Evolutionary conservation across 73 alveolate species (phyloP), one percentile per base, ranked within the genome.

Genomic region (Symbiodinium natans): DNA sequence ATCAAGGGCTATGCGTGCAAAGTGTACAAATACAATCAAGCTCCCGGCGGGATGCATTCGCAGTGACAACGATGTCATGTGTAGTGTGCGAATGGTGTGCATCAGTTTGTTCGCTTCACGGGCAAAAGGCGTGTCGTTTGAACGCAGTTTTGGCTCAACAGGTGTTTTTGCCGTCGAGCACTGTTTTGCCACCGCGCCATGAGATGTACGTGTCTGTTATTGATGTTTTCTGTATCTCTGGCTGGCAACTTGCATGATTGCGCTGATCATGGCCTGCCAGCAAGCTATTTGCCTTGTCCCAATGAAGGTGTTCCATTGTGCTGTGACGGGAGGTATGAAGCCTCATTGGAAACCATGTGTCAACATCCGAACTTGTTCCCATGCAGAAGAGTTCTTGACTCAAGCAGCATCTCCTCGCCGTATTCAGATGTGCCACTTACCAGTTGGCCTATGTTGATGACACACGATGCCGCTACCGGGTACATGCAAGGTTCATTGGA

Each of bases 371-470:
- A 10, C 31, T 25, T 59, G 77, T 59, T 59, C 77, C 77, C 36
- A 4, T 59, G 77, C 77, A 6, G 15, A 25, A 25, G 15, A 6
- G 33, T 59, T 25, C 4, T n/a, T 8, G 77, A 13, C 77, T 13
- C 77, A 6, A 13, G 6, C 31, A 25, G 33, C 5, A n/a, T n/a
- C n/a, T 3, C 27, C 33, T 33, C 84, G 27, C 43, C 23, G 31
- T 34, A 15, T n/a, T 41, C 43, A 23, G 84, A n/a, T 33, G 84
- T 74, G 84, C 84, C 46, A 21, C 42, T 74, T 13, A 74, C 84
- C 43, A n/a, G 84, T 23, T 74, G 84, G 84, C 84, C 84, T 29
- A 74, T 74, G 84, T 34, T 74, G 43, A 74, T 33, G 84, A 34
- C 84, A 29, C 84, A 74, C 25, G 84, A 74, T 34, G 84, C 84